A percentile compares a stretch with the other conserved stretches of the same genome.
These are phyloP conservation scores for Boletus bicolor DNA, from an alignment of 768 basidiomycete genomes.

Conservation along the genomic window DNA sequence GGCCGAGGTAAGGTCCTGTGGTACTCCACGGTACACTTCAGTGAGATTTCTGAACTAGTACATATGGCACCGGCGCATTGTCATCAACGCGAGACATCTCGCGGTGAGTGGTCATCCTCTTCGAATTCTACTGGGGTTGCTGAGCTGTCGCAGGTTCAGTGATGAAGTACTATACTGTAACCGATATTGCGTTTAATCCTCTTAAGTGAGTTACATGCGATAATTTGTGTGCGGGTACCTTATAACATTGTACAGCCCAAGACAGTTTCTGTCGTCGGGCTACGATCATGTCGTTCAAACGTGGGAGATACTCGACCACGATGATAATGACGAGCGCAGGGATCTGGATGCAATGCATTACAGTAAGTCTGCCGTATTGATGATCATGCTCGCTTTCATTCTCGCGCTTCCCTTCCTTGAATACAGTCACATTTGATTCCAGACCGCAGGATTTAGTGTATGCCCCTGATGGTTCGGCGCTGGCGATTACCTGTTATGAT, in stretches of 20 bases:
- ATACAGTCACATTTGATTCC: constrained; percentile 22
- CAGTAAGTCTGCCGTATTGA: constrained; percentile 13
- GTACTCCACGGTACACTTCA: not conserved
- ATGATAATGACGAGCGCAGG: constrained; percentile 15
- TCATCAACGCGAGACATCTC: constrained; percentile 16
- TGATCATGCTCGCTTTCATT: not conserved
- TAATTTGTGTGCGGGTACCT: not conserved
- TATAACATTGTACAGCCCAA: constrained; percentile 29
- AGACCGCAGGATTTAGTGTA: constrained; percentile 46
- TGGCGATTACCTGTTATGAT: constrained; percentile 36
- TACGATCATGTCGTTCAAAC: constrained; percentile 41
- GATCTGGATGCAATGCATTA: constrained; percentile 10
- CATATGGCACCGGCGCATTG: constrained; percentile 19
- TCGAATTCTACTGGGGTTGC: not conserved
- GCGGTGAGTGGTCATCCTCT: constrained; percentile 9
- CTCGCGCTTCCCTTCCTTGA: not conserved
- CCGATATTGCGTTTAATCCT: constrained; percentile 55
- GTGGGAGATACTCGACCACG: constrained; percentile 37
- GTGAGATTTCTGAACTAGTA: constrained; percentile 14
- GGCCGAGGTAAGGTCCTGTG: constrained; percentile 23
- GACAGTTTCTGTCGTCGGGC: constrained; percentile 46
- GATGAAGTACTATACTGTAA: constrained; percentile 51
- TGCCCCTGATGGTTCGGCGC: constrained; percentile 37
- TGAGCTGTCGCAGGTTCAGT: constrained; percentile 10
- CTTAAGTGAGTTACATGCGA: constrained; percentile 34